Base-by-base conservation (phyloP, 1,284 basidiomycete species). In the Fomitiporia mediterranea region DNA sequence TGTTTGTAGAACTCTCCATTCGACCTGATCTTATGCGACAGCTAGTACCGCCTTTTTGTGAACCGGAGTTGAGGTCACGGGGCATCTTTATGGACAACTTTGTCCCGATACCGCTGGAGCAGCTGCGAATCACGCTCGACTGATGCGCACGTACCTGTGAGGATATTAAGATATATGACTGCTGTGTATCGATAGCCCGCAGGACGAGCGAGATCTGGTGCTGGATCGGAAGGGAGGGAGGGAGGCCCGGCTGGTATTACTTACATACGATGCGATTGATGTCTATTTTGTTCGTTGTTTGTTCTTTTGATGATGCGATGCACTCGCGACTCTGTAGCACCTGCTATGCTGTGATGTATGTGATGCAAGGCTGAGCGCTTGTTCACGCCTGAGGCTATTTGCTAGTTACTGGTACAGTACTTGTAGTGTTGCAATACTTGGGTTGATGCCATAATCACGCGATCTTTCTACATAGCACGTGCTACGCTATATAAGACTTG, bases 21-120 rank as follows among this genome's bases (percentile, higher is more conserved):
- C 88, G 95, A 64, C 96, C 97, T 51, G 96, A 98, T 70, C 77
- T 99, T 60, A 96, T 91, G 72, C 83, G 84, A 64, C 84, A 87
- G 72, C 84, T 99, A 48, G 94, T 99, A 54, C 96, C 96, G 54
- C 76, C 84, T 66, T 87, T 94, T 72, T 89, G 85, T 70, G 92
- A 98, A 80, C 74, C 84, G 61, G 93, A 93, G 78, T 83, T 99
- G 69, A 82, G 81, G 71, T 85, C 83, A 64, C 85, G 89, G 69
- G 86, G 86, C 51, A 94, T 99, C 74, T 84, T 89, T 70, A 74
- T 99, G 68, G 86, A 97, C 71, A 84, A 83, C 66, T 98, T 98
- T 78, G 86, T 86, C 70, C 92, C 92, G 71, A 94, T 96, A 88
- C 93, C 92, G 70, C 75, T 92, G 73, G 92, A 96, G 71, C 84